Conservation (phyloP, 768 basidiomycete genomes). For the Agrocybe chaxingu region DNA sequence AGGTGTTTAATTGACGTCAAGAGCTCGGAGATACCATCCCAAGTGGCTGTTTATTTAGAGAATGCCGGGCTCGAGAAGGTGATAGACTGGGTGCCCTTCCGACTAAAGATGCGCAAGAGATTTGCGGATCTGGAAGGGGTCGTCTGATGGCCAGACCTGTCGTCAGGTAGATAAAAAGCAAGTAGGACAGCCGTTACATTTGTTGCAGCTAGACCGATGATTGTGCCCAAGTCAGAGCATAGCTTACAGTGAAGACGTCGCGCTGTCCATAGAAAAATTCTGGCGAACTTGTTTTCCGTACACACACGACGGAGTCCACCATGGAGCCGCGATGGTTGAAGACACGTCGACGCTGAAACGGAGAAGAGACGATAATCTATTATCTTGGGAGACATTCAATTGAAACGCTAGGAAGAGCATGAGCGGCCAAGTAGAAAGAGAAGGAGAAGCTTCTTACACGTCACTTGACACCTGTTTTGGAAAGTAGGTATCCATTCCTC, state of each 20-base stretch:
- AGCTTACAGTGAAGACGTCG: too few species aligned
- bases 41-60: constrained; percentile 26
- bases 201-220: constrained; percentile 15
- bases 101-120: constrained; percentile 21
- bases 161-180: constrained; percentile 33
- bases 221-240: not conserved
- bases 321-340: too few species aligned
- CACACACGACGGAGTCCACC: too few species aligned
- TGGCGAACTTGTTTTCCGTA: too few species aligned
- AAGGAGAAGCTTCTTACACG: constrained; percentile 20
- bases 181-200: constrained; percentile 25
- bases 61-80: constrained; percentile 27
- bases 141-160: constrained; percentile 36
- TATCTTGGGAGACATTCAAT: not conserved
- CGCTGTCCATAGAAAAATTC: too few species aligned
- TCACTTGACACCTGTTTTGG: constrained; percentile 14
- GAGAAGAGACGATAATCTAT: not conserved
- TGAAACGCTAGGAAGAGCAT: not conserved
- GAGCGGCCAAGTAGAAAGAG: constrained; percentile 11
- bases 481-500: constrained; percentile 7
- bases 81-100: constrained; percentile 18
- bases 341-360: not conserved
- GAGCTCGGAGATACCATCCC: constrained; percentile 28
- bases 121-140: constrained; percentile 40
- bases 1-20: constrained; percentile 47